phyloP scores from a whole-genome alignment of 2,329 filamentous ascomycete species.

The Trichoderma breve region DNA sequence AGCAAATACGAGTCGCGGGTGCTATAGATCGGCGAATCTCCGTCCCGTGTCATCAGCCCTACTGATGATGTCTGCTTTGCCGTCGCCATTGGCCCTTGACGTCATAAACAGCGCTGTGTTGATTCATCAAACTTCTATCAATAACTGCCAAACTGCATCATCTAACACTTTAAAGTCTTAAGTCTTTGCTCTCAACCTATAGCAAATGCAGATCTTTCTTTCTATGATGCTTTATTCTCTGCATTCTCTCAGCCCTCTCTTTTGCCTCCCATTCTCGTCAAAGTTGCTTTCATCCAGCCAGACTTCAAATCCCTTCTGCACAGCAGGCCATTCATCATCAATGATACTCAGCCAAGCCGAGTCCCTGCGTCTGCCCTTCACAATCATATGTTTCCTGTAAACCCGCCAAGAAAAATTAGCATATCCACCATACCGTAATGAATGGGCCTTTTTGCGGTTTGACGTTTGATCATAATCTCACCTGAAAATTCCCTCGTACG shows the following conservation, averaged over 20 bases:
- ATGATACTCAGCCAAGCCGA: conserved; percentile 60
- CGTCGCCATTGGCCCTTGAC: background rate
- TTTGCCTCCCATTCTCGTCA: conserved; percentile 52
- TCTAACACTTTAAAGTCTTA: rapidly evolving
- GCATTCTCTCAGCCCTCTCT: conserved; percentile 41
- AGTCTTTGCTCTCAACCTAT: background rate
- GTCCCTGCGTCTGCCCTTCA: conserved; percentile 56
- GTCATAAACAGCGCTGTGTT: background rate
- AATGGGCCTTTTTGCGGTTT: background rate
- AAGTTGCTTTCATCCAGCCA: conserved; percentile 60
- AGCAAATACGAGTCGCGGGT: background rate
- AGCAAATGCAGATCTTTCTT: too few species aligned
- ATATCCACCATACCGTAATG: background rate
- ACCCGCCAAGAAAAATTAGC: background rate
- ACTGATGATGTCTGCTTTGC: background rate
- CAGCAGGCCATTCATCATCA: conserved; percentile 55
- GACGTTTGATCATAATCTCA: conserved; percentile 21
- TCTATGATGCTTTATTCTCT: background rate
- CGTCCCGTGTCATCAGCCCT: background rate
- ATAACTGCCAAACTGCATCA: background rate
- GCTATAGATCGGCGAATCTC: background rate
- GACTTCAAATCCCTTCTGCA: conserved; percentile 46
- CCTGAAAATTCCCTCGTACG: conserved; percentile 58
- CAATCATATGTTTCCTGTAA: conserved; percentile 54
- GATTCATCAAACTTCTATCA: background rate